Evolutionary conservation across 345 rosid species (phyloP).

Genomic region (Heritiera fomes): DNA sequence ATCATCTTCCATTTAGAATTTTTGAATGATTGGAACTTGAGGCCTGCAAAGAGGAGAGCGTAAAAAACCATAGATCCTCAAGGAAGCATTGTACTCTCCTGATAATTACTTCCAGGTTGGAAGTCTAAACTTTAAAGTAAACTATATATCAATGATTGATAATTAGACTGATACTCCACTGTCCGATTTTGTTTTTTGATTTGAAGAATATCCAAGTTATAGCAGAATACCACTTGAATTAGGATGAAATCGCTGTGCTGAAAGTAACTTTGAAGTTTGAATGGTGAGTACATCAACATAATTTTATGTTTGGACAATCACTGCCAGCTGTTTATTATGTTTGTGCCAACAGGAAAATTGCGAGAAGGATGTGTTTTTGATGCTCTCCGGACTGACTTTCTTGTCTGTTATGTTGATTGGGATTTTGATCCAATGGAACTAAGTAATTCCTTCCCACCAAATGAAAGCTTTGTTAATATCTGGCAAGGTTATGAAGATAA

Average conservation of each 20-base stretch:
- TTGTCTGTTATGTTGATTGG: too few relatives aligned
- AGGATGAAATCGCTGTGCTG: too few relatives aligned
- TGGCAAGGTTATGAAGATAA: too few relatives aligned
- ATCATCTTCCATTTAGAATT: not conserved
- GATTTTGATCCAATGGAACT: too few relatives aligned
- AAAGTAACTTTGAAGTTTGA: too few relatives aligned
- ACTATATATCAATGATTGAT: not conserved
- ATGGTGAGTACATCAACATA: not conserved
- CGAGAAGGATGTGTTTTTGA: constrained; percentile 52
- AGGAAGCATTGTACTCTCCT: constrained; percentile 21
- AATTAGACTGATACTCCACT: not conserved
- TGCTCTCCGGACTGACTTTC: constrained; percentile 55
- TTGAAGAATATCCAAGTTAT: too few relatives aligned
- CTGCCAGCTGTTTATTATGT: not conserved
- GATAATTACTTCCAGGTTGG: not conserved
- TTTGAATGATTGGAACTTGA: not conserved
- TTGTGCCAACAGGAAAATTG: constrained; percentile 52
- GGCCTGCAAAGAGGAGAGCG: not conserved
- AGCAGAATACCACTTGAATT: too few relatives aligned
- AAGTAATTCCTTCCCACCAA: too few relatives aligned
- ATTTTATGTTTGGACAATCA: not conserved
- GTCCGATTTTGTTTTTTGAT: too few relatives aligned
- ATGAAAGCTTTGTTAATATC: too few relatives aligned
- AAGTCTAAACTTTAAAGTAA: not conserved
- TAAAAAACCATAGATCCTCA: not conserved